Conservation (phyloP, 208 protist species). For the Leishmania martiniquensis region DNA sequence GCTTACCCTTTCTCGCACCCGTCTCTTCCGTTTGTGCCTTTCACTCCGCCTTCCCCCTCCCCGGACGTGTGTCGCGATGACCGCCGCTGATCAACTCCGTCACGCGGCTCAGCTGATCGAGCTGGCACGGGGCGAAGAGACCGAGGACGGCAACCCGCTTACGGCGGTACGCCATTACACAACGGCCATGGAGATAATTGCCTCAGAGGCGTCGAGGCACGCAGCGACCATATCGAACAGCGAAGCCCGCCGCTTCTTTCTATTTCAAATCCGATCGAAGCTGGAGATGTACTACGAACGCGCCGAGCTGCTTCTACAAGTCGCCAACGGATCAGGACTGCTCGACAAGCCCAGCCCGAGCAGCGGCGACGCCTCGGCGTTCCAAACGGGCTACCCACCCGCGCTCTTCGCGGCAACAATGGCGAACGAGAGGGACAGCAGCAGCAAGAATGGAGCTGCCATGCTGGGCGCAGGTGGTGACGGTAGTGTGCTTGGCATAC, state of each 20-base stretch:
- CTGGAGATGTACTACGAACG: conserved; percentile 81
- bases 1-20: neutral
- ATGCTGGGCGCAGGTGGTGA: conserved; percentile 5
- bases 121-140: conserved; percentile 69
- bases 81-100: conserved; percentile 27
- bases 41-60: neutral
- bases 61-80: neutral
- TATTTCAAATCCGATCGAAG: conserved; percentile 63
- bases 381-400: conserved; percentile 21
- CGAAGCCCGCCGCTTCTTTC: conserved; percentile 59
- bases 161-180: conserved; percentile 66
- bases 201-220: conserved; percentile 35
- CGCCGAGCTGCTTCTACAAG: conserved; percentile 58
- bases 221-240: conserved; percentile 34
- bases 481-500: conserved; percentile 58
- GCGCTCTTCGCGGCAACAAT: conserved; percentile 25
- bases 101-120: conserved; percentile 56
- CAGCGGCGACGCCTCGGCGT: conserved; percentile 16
- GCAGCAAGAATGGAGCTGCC: neutral
- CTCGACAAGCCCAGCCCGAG: conserved; percentile 55
- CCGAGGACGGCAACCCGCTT: conserved; percentile 73
- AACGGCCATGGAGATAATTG: conserved; percentile 81
- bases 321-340: conserved; percentile 59
- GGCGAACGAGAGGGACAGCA: conserved; percentile 4
- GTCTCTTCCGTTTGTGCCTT: neutral